These are phyloP conservation scores for Stellera chamaejasme DNA, from an alignment of 345 rosid genomes.

Conservation along the genomic window DNA sequence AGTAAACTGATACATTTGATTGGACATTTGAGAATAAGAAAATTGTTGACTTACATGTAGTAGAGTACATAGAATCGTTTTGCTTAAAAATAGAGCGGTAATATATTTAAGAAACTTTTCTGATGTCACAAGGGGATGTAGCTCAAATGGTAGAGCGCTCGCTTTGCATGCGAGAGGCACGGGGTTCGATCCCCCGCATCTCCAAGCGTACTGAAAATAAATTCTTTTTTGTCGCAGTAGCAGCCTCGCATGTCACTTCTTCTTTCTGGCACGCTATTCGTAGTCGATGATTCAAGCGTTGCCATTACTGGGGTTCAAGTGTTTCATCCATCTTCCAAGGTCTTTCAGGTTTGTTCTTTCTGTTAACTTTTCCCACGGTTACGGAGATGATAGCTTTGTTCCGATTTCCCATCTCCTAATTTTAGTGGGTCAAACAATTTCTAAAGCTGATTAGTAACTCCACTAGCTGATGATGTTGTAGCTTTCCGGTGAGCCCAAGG, in stretches of 20 bases:
- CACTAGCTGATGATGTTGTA: slow-evolving; percentile 21
- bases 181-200: slow-evolving; percentile 89
- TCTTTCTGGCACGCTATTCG: background rate
- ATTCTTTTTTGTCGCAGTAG: slow-evolving; percentile 3
- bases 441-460: background rate
- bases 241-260: background rate
- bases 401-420: background rate
- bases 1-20: too few species aligned
- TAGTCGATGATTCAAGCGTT: slow-evolving; percentile 31
- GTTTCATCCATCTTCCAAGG: slow-evolving; percentile 28
- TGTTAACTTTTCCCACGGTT: slow-evolving; percentile 4
- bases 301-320: slow-evolving; percentile 31
- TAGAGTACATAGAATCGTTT: too few species aligned
- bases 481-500: slow-evolving; percentile 35
- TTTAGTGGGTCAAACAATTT: background rate
- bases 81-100: too few species aligned
- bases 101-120: too few species aligned
- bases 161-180: slow-evolving; percentile 97
- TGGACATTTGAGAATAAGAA: too few species aligned
- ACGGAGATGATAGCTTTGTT: background rate
- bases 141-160: slow-evolving; percentile 95
- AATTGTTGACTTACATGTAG: too few species aligned
- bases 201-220: slow-evolving; percentile 36
- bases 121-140: slow-evolving; percentile 44
- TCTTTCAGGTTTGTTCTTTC: slow-evolving; percentile 12